Evolutionary conservation across 2,329 filamentous ascomycete species (phyloP).

Genomic region (Neoscytalidium dimidiatum): DNA sequence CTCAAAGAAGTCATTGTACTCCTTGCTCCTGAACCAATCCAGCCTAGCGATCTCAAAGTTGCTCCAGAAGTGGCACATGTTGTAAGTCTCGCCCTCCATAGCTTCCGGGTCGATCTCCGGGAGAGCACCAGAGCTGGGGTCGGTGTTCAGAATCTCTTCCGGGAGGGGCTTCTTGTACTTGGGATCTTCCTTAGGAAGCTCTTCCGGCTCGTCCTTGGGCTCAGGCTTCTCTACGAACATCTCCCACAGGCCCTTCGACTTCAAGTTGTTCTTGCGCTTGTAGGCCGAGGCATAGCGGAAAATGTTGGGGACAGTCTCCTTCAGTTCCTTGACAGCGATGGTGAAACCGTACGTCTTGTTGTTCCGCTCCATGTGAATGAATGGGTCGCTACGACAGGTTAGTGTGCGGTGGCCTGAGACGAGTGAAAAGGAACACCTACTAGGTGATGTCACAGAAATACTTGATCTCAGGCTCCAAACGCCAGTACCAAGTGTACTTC

Average conservation of each 20-base stretch:
- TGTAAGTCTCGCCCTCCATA: constrained; percentile 98
- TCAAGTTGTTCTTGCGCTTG: constrained; percentile 87
- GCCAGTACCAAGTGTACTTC: constrained; percentile 99
- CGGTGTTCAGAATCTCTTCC: constrained; percentile 77
- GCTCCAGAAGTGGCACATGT: constrained; percentile 99
- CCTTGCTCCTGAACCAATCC: constrained; percentile 95
- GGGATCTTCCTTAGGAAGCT: constrained; percentile 61
- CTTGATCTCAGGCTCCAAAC: constrained; percentile 97
- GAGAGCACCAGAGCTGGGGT: constrained; percentile 69
- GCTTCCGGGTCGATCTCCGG: constrained; percentile 84
- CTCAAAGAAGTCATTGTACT: constrained; percentile 96
- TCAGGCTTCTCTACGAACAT: constrained; percentile 89
- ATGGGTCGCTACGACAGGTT: constrained; percentile 70
- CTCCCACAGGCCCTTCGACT: constrained; percentile 92
- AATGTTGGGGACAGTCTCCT: constrained; percentile 97
- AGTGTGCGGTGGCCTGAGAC: neutral
- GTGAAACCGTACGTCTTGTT: constrained; percentile 99
- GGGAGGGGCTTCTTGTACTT: constrained; percentile 70
- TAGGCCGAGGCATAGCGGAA: constrained; percentile 99
- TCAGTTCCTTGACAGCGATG: constrained; percentile 96
- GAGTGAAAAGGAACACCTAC: constrained; percentile 52
- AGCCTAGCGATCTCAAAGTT: constrained; percentile 97
- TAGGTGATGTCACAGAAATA: constrained; percentile 99
- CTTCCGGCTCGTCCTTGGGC: constrained; percentile 55
- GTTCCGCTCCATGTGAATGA: constrained; percentile 86